These are phyloP conservation scores for Gonapodya prolifera DNA, from an alignment of 192 early-diverging fungal genomes.

Conservation along the genomic window DNA sequence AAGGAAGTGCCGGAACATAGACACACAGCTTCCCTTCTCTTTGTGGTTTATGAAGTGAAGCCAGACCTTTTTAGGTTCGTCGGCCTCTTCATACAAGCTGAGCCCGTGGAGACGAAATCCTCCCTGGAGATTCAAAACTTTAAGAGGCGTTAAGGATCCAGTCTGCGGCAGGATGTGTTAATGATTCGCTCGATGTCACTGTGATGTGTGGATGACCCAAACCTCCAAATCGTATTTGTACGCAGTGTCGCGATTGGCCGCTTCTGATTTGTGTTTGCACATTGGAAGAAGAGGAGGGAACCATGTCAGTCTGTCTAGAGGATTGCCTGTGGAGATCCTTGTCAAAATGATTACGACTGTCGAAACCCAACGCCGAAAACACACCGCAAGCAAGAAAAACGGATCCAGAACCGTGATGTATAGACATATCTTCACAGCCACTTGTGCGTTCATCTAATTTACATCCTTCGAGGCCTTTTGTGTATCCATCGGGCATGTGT, in stretches of 20 bases:
- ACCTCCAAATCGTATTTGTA: background rate
- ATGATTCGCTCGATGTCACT: background rate
- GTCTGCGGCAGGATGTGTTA: background rate
- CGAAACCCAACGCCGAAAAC: background rate
- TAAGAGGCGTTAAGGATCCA: background rate
- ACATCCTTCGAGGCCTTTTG: background rate
- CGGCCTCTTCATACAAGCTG: background rate
- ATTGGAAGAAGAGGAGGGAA: background rate
- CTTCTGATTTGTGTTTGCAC: background rate
- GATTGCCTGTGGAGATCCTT: background rate
- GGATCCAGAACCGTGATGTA: background rate
- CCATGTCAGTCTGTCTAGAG: background rate
- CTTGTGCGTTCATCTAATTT: background rate
- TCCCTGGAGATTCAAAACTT: background rate
- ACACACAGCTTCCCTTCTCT: background rate
- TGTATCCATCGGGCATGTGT: background rate
- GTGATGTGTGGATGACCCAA: background rate
- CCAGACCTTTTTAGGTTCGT: background rate
- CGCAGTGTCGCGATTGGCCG: background rate
- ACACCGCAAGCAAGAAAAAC: background rate
- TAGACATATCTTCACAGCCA: background rate
- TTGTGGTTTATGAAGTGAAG: background rate
- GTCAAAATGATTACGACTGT: background rate
- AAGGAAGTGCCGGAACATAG: background rate
- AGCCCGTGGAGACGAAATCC: background rate